Evolutionary conservation across 2,329 filamentous ascomycete species (phyloP).

Genomic region (Elsinoe australis): DNA sequence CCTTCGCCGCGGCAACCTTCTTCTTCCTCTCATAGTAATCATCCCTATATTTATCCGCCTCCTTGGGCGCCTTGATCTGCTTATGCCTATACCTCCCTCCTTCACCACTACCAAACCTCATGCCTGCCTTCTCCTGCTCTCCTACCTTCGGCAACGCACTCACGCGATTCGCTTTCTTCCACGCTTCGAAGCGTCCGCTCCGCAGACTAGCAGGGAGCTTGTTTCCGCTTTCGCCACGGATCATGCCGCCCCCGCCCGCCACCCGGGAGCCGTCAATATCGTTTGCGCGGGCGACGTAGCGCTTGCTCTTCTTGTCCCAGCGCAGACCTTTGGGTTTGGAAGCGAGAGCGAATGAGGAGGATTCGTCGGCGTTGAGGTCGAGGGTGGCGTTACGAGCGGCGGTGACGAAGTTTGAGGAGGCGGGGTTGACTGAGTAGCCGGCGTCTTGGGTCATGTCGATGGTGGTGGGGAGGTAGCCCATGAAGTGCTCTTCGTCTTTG

Average conservation of each 20-base stretch:
- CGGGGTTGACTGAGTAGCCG: constrained; percentile 86
- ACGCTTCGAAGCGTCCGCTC: constrained; percentile 85
- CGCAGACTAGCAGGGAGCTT: constrained; percentile 94
- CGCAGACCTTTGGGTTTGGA: constrained; percentile 63
- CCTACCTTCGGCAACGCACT: constrained; percentile 72
- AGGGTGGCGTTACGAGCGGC: constrained; percentile 82
- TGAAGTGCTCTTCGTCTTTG: constrained; percentile 85
- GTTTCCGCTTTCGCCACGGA: constrained; percentile 82
- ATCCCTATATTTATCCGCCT: constrained; percentile 83
- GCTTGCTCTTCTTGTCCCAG: constrained; percentile 95
- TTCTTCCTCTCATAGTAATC: constrained; percentile 89
- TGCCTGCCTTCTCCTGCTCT: constrained; percentile 56
- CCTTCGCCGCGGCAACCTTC: constrained; percentile 76
- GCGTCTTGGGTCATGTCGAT: constrained; percentile 79
- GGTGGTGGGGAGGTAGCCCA: constrained; percentile 84
- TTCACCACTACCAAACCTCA: constrained; percentile 26
- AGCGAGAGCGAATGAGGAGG: constrained; percentile 70
- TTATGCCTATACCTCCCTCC: constrained; percentile 71
- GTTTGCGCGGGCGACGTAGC: constrained; percentile 86
- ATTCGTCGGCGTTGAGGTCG: constrained; percentile 88
- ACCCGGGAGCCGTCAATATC: constrained; percentile 75
- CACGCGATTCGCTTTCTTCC: constrained; percentile 80
- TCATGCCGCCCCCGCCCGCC: constrained; percentile 57
- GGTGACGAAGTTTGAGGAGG: constrained; percentile 70
- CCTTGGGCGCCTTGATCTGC: constrained; percentile 79